phyloP scores from a whole-genome alignment of 768 basidiomycete genomes.

The Boletus fagicola region DNA sequence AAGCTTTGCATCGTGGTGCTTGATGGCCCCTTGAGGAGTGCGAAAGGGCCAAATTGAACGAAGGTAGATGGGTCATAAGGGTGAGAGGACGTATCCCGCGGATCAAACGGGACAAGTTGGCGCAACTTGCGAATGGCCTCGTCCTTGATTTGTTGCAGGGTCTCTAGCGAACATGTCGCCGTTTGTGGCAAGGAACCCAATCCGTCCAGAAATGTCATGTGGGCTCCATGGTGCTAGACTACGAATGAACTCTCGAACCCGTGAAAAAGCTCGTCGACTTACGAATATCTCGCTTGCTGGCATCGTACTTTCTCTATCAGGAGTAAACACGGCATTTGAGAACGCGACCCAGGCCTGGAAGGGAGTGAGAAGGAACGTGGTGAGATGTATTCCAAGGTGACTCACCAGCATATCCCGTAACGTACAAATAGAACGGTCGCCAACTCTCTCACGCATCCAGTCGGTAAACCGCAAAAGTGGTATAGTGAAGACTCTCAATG shows the following conservation, averaged over 20 bases:
- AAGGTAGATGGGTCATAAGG: slow-evolving; percentile 35
- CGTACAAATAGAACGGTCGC: slow-evolving; percentile 65
- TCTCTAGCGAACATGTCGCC: slow-evolving; percentile 56
- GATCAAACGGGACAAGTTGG: slow-evolving; percentile 50
- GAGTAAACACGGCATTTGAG: slow-evolving; percentile 57
- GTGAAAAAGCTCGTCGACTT: slow-evolving; percentile 28
- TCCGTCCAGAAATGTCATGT: slow-evolving; percentile 91
- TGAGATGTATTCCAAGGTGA: slow-evolving; percentile 1
- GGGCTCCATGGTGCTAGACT: slow-evolving; percentile 83
- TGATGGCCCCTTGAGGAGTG: slow-evolving; percentile 57
- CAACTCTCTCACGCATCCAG: slow-evolving; percentile 68
- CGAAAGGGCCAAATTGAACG: slow-evolving; percentile 72
- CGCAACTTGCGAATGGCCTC: slow-evolving; percentile 57
- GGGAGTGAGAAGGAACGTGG: slow-evolving; percentile 3
- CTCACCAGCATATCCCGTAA: slow-evolving; percentile 87
- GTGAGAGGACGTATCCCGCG: slow-evolving; percentile 22
- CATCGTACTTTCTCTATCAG: slow-evolving; percentile 34
- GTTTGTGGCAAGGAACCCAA: slow-evolving; percentile 76
- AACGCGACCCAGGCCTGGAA: slow-evolving; percentile 90
- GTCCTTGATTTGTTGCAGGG: slow-evolving; percentile 57
- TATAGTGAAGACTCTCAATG: slow-evolving; percentile 53
- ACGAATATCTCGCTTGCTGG: slow-evolving; percentile 63
- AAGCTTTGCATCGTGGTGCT: slow-evolving; percentile 46
- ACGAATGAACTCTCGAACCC: slow-evolving; percentile 12
- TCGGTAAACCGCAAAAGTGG: slow-evolving; percentile 73